A percentile compares a stretch with the other conserved stretches of the same genome.
These are phyloP conservation scores for Fusarium tuaranense DNA, from an alignment of 2,329 filamentous ascomycete genomes.

Conservation along the genomic window DNA sequence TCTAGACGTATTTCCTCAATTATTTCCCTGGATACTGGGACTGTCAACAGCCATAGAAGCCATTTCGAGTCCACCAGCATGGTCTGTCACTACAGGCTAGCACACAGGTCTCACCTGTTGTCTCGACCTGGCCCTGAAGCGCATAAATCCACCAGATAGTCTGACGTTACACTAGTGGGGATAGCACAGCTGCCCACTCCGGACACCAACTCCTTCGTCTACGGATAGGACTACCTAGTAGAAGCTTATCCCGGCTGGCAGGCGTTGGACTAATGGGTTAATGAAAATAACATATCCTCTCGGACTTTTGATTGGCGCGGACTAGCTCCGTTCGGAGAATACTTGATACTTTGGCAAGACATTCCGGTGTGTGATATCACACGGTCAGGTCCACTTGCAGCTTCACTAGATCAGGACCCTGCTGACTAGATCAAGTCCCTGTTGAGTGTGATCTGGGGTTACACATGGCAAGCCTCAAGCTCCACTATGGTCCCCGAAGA, in stretches of 20 bases:
- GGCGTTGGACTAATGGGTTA: background rate
- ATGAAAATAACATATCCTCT: background rate
- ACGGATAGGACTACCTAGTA: background rate
- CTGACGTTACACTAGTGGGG: conserved; percentile 5
- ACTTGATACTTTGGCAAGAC: background rate
- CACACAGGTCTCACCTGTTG: background rate
- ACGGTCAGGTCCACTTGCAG: background rate
- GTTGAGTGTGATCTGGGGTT: background rate
- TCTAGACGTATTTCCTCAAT: background rate
- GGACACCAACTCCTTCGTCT: conserved; percentile 3
- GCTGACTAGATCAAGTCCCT: background rate
- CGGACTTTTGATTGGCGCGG: background rate
- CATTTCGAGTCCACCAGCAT: background rate
- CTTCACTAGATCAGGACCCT: background rate
- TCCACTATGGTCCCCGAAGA: conserved; percentile 3
- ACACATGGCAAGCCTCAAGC: background rate
- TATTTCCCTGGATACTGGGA: background rate
- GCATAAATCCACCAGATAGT: background rate
- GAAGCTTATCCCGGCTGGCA: conserved; percentile 17
- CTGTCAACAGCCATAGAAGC: background rate
- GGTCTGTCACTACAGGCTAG: background rate
- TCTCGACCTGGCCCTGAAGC: background rate
- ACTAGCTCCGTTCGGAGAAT: background rate
- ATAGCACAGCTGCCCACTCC: background rate
- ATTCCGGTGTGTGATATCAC: background rate